Evolutionary conservation across 768 basidiomycete genomes (phyloP).

Genomic region (Pleurotus pulmonarius): DNA sequence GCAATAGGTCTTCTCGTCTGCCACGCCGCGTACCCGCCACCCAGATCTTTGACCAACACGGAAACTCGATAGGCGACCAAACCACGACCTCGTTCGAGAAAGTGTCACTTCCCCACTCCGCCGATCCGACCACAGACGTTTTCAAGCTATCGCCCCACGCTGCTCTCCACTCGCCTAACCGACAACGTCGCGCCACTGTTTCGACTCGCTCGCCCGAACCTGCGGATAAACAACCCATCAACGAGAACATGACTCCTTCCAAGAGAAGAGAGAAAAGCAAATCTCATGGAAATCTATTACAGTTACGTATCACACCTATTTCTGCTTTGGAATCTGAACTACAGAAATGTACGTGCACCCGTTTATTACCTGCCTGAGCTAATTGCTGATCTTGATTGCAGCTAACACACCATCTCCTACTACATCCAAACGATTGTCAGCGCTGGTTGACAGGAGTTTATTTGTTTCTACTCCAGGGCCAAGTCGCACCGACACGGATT

Average conservation of each 20-base stretch:
- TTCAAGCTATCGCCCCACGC: conserved; percentile 20
- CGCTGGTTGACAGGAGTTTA: conserved; percentile 64
- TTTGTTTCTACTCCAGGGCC: conserved; percentile 57
- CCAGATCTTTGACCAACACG: conserved; percentile 61
- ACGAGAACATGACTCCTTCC: conserved; percentile 35
- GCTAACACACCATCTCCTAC: conserved; percentile 32
- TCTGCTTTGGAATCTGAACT: conserved; percentile 63
- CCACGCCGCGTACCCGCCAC: conserved; percentile 64
- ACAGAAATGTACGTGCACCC: conserved; percentile 46
- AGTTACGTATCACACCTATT: conserved; percentile 64
- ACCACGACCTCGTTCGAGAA: conserved; percentile 29
- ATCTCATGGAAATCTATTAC: conserved; percentile 61
- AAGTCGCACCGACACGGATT: conserved; percentile 34
- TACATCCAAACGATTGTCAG: conserved; percentile 55
- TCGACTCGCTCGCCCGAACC: conserved; percentile 58
- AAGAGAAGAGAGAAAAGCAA: conserved; percentile 64
- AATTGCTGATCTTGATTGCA: not conserved
- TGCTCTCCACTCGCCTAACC: conserved; percentile 33
- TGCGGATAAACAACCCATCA: conserved; percentile 15
- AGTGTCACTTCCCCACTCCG: not conserved
- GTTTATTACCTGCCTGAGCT: not conserved
- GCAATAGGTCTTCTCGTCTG: conserved; percentile 46
- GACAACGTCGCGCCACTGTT: conserved; percentile 61
- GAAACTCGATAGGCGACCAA: conserved; percentile 30
- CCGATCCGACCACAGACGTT: conserved; percentile 22